Evolutionary conservation across 108 stramenopile species (phyloP).

Genomic region (Tribonema minus): DNA sequence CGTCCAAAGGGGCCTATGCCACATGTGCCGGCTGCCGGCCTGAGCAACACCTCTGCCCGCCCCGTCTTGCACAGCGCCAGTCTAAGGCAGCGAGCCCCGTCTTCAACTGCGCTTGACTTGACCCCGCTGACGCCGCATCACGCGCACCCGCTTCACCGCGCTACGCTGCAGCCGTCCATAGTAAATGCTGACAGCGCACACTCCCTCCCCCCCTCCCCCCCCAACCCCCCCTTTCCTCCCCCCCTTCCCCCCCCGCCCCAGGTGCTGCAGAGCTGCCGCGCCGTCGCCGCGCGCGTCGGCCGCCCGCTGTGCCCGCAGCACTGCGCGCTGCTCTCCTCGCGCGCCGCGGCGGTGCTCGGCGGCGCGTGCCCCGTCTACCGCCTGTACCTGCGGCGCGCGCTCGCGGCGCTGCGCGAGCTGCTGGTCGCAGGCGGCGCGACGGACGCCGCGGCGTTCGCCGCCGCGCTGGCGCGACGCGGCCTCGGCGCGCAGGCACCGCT

Average conservation of each 20-base stretch:
- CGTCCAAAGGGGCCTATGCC: too few species aligned
- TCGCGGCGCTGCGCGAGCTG: slow-evolving; percentile 6
- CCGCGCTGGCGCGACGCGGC: background rate
- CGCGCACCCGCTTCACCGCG: background rate
- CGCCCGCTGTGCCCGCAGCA: slow-evolving; percentile 2
- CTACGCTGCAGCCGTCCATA: too few species aligned
- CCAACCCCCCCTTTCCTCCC: too few species aligned
- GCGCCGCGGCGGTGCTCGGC: slow-evolving; percentile 15
- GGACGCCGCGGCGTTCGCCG: background rate
- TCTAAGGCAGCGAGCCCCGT: too few species aligned
- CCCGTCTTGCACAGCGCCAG: background rate
- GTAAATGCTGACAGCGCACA: too few species aligned
- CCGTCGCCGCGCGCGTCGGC: slow-evolving; percentile 7
- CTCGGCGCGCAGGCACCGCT: background rate
- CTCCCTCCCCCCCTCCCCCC: too few species aligned
- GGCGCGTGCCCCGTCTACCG: slow-evolving; percentile 41
- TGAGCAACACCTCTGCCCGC: too few species aligned
- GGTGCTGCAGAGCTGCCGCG: slow-evolving; percentile 27
- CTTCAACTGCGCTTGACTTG: background rate
- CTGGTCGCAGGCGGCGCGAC: slow-evolving; percentile 29
- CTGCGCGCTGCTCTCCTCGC: slow-evolving; percentile 18
- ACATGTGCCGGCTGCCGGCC: too few species aligned
- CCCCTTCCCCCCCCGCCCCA: background rate
- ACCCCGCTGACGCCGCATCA: background rate
- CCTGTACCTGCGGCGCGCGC: slow-evolving; percentile 24